Percentiles rank a stretch among this genome's conserved stretches.
Evolutionary conservation across 768 basidiomycete species (phyloP).

Genomic region (Mycena metata): DNA sequence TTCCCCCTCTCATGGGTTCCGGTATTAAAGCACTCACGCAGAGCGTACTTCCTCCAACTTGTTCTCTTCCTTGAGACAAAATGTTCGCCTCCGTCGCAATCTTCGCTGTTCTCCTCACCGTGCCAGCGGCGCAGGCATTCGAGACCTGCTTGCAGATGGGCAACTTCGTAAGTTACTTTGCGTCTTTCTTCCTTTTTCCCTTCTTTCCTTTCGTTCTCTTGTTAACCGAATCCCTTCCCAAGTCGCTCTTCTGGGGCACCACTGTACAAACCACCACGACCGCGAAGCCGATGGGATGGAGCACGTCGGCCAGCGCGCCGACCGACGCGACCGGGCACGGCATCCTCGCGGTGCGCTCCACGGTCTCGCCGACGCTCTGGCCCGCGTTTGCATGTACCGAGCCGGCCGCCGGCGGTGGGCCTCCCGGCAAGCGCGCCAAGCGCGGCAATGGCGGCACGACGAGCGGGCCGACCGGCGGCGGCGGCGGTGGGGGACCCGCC

Average conservation of each 20-base stretch:
- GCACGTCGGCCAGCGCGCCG: slow-evolving; percentile 16
- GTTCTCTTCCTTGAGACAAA: slow-evolving; percentile 12
- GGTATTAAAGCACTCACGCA: slow-evolving; percentile 5
- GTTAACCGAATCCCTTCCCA: background rate
- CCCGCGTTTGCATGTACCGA: slow-evolving; percentile 9
- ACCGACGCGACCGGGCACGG: slow-evolving; percentile 18
- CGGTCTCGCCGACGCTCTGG: slow-evolving; percentile 11
- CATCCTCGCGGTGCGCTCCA: slow-evolving; percentile 13
- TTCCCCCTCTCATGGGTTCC: background rate
- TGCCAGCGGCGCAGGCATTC: slow-evolving; percentile 13
- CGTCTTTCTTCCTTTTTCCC: slow-evolving; percentile 1
- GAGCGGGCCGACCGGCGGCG: slow-evolving; percentile 8
- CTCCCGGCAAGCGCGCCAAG: too few relatives aligned
- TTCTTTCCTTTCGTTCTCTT: background rate
- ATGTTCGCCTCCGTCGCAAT: slow-evolving; percentile 14
- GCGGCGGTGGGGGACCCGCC: background rate
- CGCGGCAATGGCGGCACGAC: slow-evolving; percentile 9
- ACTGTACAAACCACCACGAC: slow-evolving; percentile 15
- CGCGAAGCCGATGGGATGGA: slow-evolving; percentile 14
- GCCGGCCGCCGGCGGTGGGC: background rate
- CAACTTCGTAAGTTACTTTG: slow-evolving; percentile 13
- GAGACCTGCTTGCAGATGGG: slow-evolving; percentile 21
- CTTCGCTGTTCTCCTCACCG: slow-evolving; percentile 10
- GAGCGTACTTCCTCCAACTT: slow-evolving; percentile 7
- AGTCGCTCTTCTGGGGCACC: slow-evolving; percentile 21